Base-by-base conservation (phyloP, 805 yeast genomes). In the Starmera pachycereana region DNA sequence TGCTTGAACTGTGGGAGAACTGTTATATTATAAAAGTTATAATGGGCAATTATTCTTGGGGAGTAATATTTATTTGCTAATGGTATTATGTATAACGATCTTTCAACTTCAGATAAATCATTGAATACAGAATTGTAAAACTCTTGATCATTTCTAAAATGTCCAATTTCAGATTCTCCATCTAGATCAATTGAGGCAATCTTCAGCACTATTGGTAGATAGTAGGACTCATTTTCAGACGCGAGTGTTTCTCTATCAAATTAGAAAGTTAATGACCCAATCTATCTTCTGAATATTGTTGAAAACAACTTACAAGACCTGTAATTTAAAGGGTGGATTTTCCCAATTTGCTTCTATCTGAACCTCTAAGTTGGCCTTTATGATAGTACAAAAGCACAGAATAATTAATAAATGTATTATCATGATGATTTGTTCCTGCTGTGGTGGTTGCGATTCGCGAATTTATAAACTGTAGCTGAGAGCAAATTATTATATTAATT, bases 1-100 rank as follows among this genome's bases (percentile, higher is more conserved):
- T 28, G 31, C 40, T 38, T 43, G 40, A 45, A 54, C 3, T 44
- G 31, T 0, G 71, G 63, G n/a, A 50, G 44, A 0, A 69, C 60
- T 0, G 54, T 44, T 2, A 57, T 46, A 3, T 52, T 56, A 50
- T 73, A 85, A 51, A 71, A 63, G 39, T 70, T 68, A 51, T 68
- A 80, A 40, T 84, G 84, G 1, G 88, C 63, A 51, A 76, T 74
- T 27, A 87, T 66, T 36, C 78, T 63, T 4, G 95, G 87, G 1
- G 84, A 61, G 40, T 68, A 56, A 28, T 68, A 58, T 36, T 77
- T 58, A 40, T 52, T 56, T 11, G 61, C 60, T 35, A 58, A 40
- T n/a, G 54, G 48, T 11, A 50, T 46, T 18, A 52, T 51, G 33
- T 42, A 52, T 19, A 53, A 40, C 4, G 52, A 30, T 10, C 44